Base-by-base conservation (phyloP, 208 protist genomes). In the Wallacemonas sp. region DNA sequence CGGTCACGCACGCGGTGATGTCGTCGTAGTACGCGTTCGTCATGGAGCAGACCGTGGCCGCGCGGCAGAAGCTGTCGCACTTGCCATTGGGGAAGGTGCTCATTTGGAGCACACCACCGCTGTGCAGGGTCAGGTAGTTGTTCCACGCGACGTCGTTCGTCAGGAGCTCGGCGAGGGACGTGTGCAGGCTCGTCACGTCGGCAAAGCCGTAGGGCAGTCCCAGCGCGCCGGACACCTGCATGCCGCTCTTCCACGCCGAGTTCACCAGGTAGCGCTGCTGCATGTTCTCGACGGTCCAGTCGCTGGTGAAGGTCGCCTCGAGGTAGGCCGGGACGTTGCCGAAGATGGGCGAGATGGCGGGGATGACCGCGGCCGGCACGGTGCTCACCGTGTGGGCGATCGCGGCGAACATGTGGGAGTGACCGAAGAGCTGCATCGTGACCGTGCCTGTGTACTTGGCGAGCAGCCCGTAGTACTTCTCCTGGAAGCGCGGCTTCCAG, bases 271-370 rank as follows among this genome's bases (percentile, higher is more conserved):
- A 90, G 38, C 85, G 87, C 54, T 86, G 80, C 3, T 20, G 52
- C 33, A 91, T 32, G 26, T 76, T 78, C 29, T 77, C 36, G 33
- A 91, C 57, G 22, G 23, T 42, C 73, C 72, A 85, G 11, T 48
- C 39, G 2, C 72, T 61, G 29, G 59, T 59, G 54, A 96, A 76
- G 33, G 67, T 48, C 29, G 77, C 82, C 50, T 88, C 49, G 11
- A 96, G 54, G 61, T 92, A 93, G 49, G 80, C 80, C n/a, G 90
- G 85, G 33, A 63, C 18, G 74, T 92, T 93, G 22, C 33, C 50
- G 50, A 77, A 92, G 33, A 92, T 62, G 41, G 87, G 84, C 2
- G 86, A 83, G 49, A 92, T 59, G 31, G 87, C 55, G 8, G 89
- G 85, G n/a, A 93, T 44, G 18, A 89, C 72, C 57, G 88, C 61